Base-by-base conservation (phyloP, 129 eudicot species). In the Tanacetum coccineum region DNA sequence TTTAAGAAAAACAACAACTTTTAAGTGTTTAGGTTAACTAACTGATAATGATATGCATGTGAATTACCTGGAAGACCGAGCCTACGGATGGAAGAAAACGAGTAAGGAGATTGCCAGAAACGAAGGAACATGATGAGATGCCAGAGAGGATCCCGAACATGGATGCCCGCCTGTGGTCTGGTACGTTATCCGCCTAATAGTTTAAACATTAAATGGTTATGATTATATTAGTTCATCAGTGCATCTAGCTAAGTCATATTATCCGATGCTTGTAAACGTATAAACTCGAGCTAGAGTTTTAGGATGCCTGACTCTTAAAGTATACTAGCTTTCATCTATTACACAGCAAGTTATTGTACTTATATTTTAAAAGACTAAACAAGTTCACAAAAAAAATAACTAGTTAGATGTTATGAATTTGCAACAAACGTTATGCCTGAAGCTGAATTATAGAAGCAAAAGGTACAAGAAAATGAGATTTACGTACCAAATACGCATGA, bases 101-200 rank as follows among this genome's bases (percentile, higher is more conserved):
- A 63, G 96, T 67, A 1, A 82, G 81, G 39, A 85, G 71, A 60
- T 78, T 88, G 5, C 92, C 92, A 42, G 80, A 64, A 54, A 88
- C 92, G 76, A 85, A 88, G 2, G 96, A 78, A 65, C 81, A 78
- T 20, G 96, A 85, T n/a, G 77, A 59, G 70, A 88, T 65, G 59
- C 96, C 96, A n/a, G 92, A 73, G 65, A 88, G 72, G 56, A 88
- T 68, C 58, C 92, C 96, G 61, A 88, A 85, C 12, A 80, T 81
- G 20, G 96, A 71, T 4, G 81, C 87, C 60, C 96, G 73, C 32
- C 65, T 74, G 46, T 79, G 73, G 71, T 81, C 95, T 42, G 87
- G 55, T 45, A 80, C 84, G 64, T 80, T 84, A 70, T 87, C 95
- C 9, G 95, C 97, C 97, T 90, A 81, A 39, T 9, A 14, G 6